Evolutionary conservation across 2,329 filamentous ascomycete genomes (phyloP).

Genomic region (Didymella sp.): DNA sequence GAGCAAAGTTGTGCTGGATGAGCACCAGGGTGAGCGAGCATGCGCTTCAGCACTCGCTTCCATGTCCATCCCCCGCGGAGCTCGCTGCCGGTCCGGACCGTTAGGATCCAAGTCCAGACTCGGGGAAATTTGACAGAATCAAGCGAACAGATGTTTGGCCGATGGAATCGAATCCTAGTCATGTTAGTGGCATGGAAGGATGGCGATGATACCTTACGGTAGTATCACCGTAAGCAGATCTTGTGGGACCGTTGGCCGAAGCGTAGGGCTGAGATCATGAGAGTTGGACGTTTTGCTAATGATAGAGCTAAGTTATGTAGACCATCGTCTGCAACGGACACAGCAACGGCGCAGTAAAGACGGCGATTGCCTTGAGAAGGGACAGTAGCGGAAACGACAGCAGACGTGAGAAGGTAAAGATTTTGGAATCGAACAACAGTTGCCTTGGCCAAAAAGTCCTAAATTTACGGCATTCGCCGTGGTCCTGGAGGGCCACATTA

Average conservation of each 20-base stretch:
- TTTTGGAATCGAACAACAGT: background rate
- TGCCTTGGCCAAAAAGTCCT: background rate
- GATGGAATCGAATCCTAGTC: constrained; percentile 6
- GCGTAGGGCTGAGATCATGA: constrained; percentile 3
- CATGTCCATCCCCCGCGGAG: constrained; percentile 1
- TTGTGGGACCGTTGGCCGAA: constrained; percentile 2
- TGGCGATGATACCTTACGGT: constrained; percentile 9
- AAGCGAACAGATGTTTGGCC: constrained; percentile 1
- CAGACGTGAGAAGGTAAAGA: background rate
- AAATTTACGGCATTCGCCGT: background rate
- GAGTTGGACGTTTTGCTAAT: background rate
- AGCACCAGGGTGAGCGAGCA: constrained; percentile 16
- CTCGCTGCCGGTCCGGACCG: constrained; percentile 14
- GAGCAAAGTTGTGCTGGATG: background rate
- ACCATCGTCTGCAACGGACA: background rate
- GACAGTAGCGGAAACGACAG: background rate
- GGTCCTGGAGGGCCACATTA: background rate
- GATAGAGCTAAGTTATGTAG: background rate
- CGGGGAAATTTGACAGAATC: constrained; percentile 6
- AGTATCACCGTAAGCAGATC: constrained; percentile 6
- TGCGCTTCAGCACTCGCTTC: constrained; percentile 11
- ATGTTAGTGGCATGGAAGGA: background rate
- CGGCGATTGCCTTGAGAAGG: background rate
- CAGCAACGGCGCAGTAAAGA: background rate
- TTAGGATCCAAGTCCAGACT: constrained; percentile 3